Percentiles rank a stretch among this genome's conserved stretches.
Conservation (phyloP, 225 moss, liverwort and hornwort species). For the Pseudisothecium myosuroides region DNA sequence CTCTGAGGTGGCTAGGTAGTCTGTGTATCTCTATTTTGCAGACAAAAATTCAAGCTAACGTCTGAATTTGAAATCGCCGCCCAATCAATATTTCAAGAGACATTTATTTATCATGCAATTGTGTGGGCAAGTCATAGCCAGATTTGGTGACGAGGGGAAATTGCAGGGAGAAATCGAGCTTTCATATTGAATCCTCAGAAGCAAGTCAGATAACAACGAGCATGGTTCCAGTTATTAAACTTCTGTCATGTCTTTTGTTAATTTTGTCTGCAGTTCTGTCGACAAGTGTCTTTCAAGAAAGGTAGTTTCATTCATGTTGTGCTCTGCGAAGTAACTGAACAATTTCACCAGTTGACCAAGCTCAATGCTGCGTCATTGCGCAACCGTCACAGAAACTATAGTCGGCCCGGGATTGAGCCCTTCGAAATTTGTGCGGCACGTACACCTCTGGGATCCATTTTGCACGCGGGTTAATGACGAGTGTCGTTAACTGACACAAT, state of each 20-base stretch:
- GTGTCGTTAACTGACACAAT: too few relatives aligned
- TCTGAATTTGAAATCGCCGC: neutral
- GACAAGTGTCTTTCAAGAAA: neutral
- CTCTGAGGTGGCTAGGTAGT: neutral
- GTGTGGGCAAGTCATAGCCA: too few relatives aligned
- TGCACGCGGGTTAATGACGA: too few relatives aligned
- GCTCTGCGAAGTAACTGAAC: neutral
- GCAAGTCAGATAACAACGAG: too few relatives aligned
- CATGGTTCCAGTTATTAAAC: neutral
- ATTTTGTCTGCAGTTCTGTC: neutral
- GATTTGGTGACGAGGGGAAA: neutral
- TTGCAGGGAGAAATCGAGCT: neutral
- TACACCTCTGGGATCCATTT: neutral
- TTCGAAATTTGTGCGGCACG: neutral
- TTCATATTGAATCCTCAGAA: neutral
- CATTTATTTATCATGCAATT: too few relatives aligned
- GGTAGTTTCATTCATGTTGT: too few relatives aligned
- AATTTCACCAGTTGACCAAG: neutral
- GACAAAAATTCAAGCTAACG: neutral
- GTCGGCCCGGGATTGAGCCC: too few relatives aligned
- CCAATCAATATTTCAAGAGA: neutral
- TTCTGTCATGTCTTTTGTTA: neutral
- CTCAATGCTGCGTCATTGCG: too few relatives aligned
- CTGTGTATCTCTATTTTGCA: neutral
- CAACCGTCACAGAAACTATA: neutral